These are phyloP conservation scores for Berkeleyomyces rouxiae DNA, from an alignment of 2,329 filamentous ascomycete genomes.

Conservation along the genomic window DNA sequence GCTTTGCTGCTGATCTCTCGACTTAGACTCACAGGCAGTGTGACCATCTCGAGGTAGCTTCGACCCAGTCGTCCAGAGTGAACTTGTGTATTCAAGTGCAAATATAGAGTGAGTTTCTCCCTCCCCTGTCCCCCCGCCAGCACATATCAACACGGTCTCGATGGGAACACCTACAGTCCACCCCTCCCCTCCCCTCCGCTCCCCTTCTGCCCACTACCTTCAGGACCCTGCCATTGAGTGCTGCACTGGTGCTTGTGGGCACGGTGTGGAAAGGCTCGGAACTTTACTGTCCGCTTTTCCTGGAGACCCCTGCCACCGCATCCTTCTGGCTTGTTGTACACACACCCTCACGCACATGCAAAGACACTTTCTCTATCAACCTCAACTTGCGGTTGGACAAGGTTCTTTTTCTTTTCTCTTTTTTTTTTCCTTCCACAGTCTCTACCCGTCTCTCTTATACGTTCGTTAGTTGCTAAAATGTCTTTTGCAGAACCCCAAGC, in stretches of 20 bases:
- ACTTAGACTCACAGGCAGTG: neutral
- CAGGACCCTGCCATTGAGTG: neutral
- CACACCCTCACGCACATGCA: neutral
- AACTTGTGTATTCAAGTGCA: too few species aligned
- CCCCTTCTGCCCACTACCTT: neutral
- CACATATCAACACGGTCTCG: too few species aligned
- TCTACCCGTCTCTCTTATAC: neutral
- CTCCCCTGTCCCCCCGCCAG: neutral
- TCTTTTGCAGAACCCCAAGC: constrained; percentile 13
- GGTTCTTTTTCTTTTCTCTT: neutral
- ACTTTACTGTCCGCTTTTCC: neutral
- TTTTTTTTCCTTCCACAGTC: neutral
- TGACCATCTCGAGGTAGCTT: neutral
- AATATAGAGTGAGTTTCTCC: too few species aligned
- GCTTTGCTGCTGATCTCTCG: neutral
- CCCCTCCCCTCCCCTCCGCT: neutral
- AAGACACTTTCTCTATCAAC: neutral
- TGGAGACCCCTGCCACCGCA: neutral
- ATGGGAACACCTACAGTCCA: neutral
- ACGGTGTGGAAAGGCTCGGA: neutral
- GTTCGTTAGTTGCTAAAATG: neutral
- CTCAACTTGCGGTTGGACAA: neutral
- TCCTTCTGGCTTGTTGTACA: neutral
- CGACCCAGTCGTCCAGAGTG: neutral
- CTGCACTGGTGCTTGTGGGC: neutral